Evolutionary conservation across 192 early-diverging fungal genomes (phyloP).

Genomic region (Rhizophagus sp.): DNA sequence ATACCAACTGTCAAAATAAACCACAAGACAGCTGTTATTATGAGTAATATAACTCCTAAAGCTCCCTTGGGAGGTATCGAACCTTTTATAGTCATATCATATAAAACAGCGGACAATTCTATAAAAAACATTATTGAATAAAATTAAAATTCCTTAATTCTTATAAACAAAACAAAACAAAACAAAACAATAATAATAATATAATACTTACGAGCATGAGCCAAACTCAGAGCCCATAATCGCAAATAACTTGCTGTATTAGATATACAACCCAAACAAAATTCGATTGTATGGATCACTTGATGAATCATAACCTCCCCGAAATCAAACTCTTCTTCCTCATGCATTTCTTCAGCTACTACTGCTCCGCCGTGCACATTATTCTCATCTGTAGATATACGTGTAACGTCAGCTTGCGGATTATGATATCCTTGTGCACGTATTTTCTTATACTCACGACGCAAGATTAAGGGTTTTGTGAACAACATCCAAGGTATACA

Average conservation of each 20-base stretch:
- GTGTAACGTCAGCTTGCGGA: conserved; percentile 48
- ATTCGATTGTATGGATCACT: conserved; percentile 98
- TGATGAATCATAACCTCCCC: conserved; percentile 96
- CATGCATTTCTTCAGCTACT: conserved; percentile 69
- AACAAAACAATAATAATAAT: neutral
- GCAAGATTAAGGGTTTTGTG: conserved; percentile 85
- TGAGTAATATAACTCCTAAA: conserved; percentile 67
- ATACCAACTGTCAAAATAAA: conserved; percentile 82
- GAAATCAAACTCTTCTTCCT: conserved; percentile 83
- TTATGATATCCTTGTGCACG: conserved; percentile 74
- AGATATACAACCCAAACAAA: conserved; percentile 92
- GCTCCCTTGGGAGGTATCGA: conserved; percentile 51
- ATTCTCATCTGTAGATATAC: conserved; percentile 43
- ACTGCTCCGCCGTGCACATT: conserved; percentile 50
- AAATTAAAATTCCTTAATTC: neutral
- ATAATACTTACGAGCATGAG: conserved; percentile 81
- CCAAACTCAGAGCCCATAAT: conserved; percentile 97
- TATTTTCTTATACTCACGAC: conserved; percentile 78
- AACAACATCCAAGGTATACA: conserved; percentile 99
- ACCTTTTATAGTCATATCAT: conserved; percentile 84
- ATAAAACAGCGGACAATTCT: conserved; percentile 95
- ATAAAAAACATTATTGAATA: conserved; percentile 2
- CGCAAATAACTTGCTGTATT: conserved; percentile 99
- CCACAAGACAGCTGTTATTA: conserved; percentile 86
- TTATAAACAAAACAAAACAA: neutral